phyloP scores from a whole-genome alignment of 306 rosid genomes.

The Sindora glabra region DNA sequence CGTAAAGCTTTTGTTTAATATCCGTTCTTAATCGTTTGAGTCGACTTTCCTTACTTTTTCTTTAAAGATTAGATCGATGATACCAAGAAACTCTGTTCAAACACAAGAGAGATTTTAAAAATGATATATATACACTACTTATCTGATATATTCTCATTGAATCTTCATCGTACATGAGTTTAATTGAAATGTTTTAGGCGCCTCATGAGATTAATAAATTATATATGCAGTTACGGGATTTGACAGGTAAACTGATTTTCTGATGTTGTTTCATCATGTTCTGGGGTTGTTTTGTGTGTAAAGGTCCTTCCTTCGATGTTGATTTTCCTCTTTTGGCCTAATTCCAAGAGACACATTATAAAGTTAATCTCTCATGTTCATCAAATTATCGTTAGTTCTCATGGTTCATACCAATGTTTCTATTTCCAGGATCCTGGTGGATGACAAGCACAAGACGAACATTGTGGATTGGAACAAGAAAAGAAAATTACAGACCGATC shows the following conservation, averaged over 20 bases:
- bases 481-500: constrained; percentile 55
- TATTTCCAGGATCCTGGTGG: constrained; percentile 27
- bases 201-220: too few relatives aligned
- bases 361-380: too few relatives aligned
- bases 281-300: not conserved
- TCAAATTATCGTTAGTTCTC: not conserved
- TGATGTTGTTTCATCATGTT: too few relatives aligned
- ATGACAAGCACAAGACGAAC: constrained; percentile 6
- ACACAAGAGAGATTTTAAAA: not conserved
- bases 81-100: not conserved
- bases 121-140: not conserved
- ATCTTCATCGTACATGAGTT: not conserved
- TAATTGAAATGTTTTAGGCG: not conserved
- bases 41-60: too few relatives aligned
- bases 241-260: too few relatives aligned
- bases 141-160: not conserved
- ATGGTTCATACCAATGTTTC: not conserved
- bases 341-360: too few relatives aligned
- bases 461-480: constrained; percentile 44
- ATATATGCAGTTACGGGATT: too few relatives aligned
- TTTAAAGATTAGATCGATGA: not conserved
- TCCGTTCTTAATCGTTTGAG: too few relatives aligned
- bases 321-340: not conserved
- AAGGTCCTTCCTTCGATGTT: not conserved
- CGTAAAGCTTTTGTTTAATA: too few relatives aligned